A percentile compares a stretch with the other conserved stretches of the same genome.
phyloP scores from a whole-genome alignment of 805 yeast species.

The Schwanniomyces yamadae region DNA sequence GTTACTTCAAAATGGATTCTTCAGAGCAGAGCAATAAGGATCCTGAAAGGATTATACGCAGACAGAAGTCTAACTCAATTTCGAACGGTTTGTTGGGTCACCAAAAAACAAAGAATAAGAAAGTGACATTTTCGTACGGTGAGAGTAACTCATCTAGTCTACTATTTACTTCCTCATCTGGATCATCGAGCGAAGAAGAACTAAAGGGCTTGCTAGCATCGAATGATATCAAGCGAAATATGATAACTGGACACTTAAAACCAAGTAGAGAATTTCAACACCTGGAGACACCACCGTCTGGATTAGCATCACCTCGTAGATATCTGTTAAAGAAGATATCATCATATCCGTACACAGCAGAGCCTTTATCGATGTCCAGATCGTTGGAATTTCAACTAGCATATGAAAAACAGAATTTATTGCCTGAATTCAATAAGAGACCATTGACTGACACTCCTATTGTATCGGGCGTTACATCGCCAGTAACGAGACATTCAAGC shows the following conservation, averaged over 20 bases:
- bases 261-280: neutral
- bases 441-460: slow-evolving; percentile 78
- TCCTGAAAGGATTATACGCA: slow-evolving; percentile 1
- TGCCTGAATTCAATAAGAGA: slow-evolving; percentile 65
- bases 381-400: slow-evolving; percentile 14
- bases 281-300: neutral
- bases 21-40: neutral
- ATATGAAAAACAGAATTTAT: slow-evolving; percentile 8
- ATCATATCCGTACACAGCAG: slow-evolving; percentile 16
- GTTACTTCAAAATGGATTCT: neutral
- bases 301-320: slow-evolving; percentile 5
- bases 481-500: slow-evolving; percentile 34
- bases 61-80: slow-evolving; percentile 15
- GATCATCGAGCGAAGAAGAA: slow-evolving; percentile 9
- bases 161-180: slow-evolving; percentile 7
- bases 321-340: slow-evolving; percentile 12
- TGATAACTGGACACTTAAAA: neutral
- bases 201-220: slow-evolving; percentile 2
- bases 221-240: no score
- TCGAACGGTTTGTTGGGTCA: slow-evolving; percentile 14
- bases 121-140: slow-evolving; percentile 16
- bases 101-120: slow-evolving; percentile 9
- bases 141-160: slow-evolving; percentile 7
- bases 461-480: slow-evolving; percentile 56
- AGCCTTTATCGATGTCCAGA: slow-evolving; percentile 10